Percentiles rank a stretch among this genome's conserved stretches.
These are phyloP conservation scores for Yarrowia deformans DNA, from an alignment of 805 yeast genomes.

Conservation along the genomic window DNA sequence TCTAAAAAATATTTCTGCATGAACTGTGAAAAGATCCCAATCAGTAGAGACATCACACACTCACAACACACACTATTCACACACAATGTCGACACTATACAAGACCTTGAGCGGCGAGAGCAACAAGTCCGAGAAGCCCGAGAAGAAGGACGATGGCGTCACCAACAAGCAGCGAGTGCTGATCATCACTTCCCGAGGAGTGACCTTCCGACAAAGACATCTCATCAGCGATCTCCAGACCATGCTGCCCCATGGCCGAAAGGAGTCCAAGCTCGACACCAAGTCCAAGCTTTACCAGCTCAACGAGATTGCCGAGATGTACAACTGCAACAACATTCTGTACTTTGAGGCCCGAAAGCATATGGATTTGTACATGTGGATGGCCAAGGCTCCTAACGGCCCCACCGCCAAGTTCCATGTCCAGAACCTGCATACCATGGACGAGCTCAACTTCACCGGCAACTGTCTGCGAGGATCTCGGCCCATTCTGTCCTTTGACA, in stretches of 20 bases:
- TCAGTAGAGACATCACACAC: constrained; percentile 1
- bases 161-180: constrained; percentile 84
- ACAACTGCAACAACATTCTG: constrained; percentile 94
- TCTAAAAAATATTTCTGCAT: constrained; percentile 35
- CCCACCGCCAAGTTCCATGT: constrained; percentile 94
- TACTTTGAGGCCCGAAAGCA: constrained; percentile 97
- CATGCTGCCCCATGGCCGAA: constrained; percentile 91
- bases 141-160: constrained; percentile 18
- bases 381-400: constrained; percentile 96
- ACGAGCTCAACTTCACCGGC: constrained; percentile 95
- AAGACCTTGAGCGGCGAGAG: constrained; percentile 59
- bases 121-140: constrained; percentile 37
- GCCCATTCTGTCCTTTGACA: constrained; percentile 89
- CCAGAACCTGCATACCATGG: constrained; percentile 94
- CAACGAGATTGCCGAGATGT: constrained; percentile 94
- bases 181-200: constrained; percentile 91
- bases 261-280: constrained; percentile 94
- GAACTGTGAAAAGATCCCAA: constrained; percentile 7
- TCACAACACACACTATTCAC: constrained; percentile 1
- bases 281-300: constrained; percentile 87
- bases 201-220: constrained; percentile 93
- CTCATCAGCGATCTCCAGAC: constrained; percentile 79
- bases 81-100: constrained; percentile 71
- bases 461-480: constrained; percentile 95
- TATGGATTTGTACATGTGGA: constrained; percentile 92